Base-by-base conservation (phyloP, 306 rosid genomes). In the Gleditsia sinensis region DNA sequence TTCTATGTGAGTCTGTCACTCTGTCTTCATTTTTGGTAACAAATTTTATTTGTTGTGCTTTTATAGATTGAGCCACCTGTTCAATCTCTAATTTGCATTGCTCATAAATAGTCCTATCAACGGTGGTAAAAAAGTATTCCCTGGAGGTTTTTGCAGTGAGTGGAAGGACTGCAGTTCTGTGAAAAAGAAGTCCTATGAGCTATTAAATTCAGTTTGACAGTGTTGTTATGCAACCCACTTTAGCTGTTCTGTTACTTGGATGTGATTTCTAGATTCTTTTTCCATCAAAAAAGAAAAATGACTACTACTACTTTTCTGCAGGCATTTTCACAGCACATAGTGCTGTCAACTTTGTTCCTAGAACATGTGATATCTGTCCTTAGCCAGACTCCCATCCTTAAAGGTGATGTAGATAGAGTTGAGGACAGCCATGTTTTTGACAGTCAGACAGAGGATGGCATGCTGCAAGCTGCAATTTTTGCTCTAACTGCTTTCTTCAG, bases 401-500 rank as follows among this genome's bases (percentile, higher is more conserved):
- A 73, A 79, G 86, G 77, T 69, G 96, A 83, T 78, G 84, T 78
- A 10, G 88, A 82, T 74, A 91, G 85, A 78, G 84, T 82, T 75
- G 97, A 90, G 30, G 82, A 80, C 76, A 78, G 82, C 79, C 92
- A 81, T 72, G 75, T 75, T 45, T 61, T 17, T 61, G 95, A 88
- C 13, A 70, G 75, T 77, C 87, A 91, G 77, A 69, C 82, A 80
- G 97, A 84, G 68, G 80, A 90, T 72, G 92, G 88, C 65, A 83
- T 89, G 54, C 88, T 86, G 71, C 95, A 89, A 74, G 95, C 98
- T 72, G 89, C 93, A 70, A 88, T 94, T 76, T 84, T 90, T 54
- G 94, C 98, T 81, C 85, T 94, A 68, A 94, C 98, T 24, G 89
- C 98, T 71, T 91, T 94, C 88, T 91, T 94, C 88, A 94, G 96